A percentile compares a stretch with the other conserved stretches of the same genome.
Evolutionary conservation across 108 stramenopile species (phyloP).

Genomic region (Cyclotella kingstonii): DNA sequence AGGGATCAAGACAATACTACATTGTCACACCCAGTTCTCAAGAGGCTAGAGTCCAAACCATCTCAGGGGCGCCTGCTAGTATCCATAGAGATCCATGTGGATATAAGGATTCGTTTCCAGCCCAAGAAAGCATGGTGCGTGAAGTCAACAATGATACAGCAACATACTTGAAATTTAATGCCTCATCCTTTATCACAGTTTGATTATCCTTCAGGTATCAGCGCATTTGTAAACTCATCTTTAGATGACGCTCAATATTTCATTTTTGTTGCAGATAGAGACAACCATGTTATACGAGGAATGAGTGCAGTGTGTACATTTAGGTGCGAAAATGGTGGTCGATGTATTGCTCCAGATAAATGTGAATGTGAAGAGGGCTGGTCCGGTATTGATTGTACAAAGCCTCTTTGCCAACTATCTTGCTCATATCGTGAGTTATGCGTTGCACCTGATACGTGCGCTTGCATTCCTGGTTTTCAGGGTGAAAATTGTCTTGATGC

Average conservation of each 20-base stretch:
- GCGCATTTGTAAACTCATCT: slow-evolving; percentile 39
- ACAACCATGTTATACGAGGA: slow-evolving; percentile 72
- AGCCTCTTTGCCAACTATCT: slow-evolving; percentile 50
- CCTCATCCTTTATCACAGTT: slow-evolving; percentile 28
- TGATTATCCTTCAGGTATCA: slow-evolving; percentile 58
- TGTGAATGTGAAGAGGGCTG: slow-evolving; percentile 73
- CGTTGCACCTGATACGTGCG: slow-evolving; percentile 76
- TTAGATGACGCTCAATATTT: slow-evolving; percentile 28
- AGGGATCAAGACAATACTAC: slow-evolving; percentile 19
- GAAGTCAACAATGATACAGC: not conserved
- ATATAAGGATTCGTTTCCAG: slow-evolving; percentile 56
- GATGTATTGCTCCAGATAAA: slow-evolving; percentile 60
- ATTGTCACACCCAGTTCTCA: slow-evolving; percentile 11
- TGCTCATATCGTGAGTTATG: slow-evolving; percentile 61
- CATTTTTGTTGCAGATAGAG: slow-evolving; percentile 73
- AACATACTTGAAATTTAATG: not conserved
- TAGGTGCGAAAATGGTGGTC: slow-evolving; percentile 81
- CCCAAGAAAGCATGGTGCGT: slow-evolving; percentile 43
- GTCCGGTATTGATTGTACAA: slow-evolving; percentile 61
- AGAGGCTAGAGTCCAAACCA: slow-evolving; percentile 59
- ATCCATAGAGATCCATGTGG: slow-evolving; percentile 66
- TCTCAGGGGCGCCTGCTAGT: slow-evolving; percentile 71
- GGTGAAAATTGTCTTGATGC: slow-evolving; percentile 58
- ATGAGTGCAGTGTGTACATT: slow-evolving; percentile 70
- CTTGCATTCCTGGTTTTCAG: slow-evolving; percentile 75